Base-by-base conservation (phyloP, 495 filamentous ascomycete species). In the Rusavskia elegans region DNA sequence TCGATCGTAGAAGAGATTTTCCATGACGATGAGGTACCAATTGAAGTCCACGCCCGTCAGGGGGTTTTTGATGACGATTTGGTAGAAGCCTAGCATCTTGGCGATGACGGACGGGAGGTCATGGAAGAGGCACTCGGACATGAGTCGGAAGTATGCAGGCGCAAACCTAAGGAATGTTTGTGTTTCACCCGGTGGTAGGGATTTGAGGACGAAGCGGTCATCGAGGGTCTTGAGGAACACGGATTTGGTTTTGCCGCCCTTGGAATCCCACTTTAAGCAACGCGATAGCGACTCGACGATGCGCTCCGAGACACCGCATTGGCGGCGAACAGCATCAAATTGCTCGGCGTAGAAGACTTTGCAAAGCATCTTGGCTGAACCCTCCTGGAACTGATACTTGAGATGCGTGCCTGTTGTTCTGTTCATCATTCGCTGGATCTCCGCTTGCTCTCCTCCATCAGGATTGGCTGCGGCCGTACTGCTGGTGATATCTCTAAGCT, bases 31-130 rank as follows among this genome's bases (percentile, higher is more conserved):
- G 25, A 99, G 75, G 61, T 87, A 93, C 69, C 88, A 92, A 61
- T 94, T 93, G 67, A 96, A 92, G 63, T 99, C 92, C 1, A 82
- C 82, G 53, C 88, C 88, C 0, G 90, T 96, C 5, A 79, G 75
- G 0, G 90, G 85, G 59, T 97, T 97, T 67, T 92, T 94, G 69
- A 99, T 96, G 57, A 84, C 80, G 54, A 99, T 82, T 58, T 97
- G 90, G 66, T 94, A 99, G 68, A 99, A 95, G 2, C 92, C 92
- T 45, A 97, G 79, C 93, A 99, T 97, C 69, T 99, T 99, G 11
- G 92, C 92, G 59, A 99, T 97, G 16, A 94, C 93, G 10, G 89
- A 92, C 2, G 92, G 92, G 6, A 99, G 73, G 58, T 96, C 92
- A 57, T 95, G 89, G 68, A 97, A 99, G 23, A 99, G 75, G 1